phyloP scores from a whole-genome alignment of 345 rosid species.

The Adansonia digitata region DNA sequence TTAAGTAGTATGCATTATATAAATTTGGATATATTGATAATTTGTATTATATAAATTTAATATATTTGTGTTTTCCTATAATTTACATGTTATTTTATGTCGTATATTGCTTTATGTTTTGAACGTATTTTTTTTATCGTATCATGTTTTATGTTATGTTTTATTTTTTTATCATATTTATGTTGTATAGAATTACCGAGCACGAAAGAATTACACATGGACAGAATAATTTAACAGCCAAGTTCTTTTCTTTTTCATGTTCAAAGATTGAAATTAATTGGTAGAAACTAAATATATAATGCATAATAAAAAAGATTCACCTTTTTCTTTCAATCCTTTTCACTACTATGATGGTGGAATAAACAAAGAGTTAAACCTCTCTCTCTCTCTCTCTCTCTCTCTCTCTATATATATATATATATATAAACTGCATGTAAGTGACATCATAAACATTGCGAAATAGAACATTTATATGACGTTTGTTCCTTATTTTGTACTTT shows the following conservation, averaged over 20 bases:
- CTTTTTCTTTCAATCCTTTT: not conserved
- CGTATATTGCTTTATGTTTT: too few species aligned
- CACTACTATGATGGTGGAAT: not conserved
- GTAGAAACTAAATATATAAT: not conserved
- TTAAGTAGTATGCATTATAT: too few species aligned
- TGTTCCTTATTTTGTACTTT: constrained; percentile 10
- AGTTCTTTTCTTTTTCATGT: not conserved
- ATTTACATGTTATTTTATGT: too few species aligned
- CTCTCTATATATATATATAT: not conserved
- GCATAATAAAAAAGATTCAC: not conserved
- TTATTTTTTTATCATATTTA: not conserved
- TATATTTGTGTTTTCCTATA: too few species aligned
- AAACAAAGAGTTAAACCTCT: not conserved
- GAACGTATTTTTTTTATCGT: too few species aligned
- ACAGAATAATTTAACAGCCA: not conserved
- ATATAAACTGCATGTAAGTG: not conserved
- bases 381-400: too few species aligned
- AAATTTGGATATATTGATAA: too few species aligned
- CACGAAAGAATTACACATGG: not conserved
- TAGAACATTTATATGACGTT: not conserved
- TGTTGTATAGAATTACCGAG: too few species aligned
- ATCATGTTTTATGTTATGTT: too few species aligned
- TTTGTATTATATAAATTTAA: too few species aligned
- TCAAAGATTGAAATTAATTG: not conserved
- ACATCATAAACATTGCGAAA: not conserved